These are phyloP conservation scores for Boletus speciosus DNA, from an alignment of 768 basidiomycete genomes.

Conservation along the genomic window DNA sequence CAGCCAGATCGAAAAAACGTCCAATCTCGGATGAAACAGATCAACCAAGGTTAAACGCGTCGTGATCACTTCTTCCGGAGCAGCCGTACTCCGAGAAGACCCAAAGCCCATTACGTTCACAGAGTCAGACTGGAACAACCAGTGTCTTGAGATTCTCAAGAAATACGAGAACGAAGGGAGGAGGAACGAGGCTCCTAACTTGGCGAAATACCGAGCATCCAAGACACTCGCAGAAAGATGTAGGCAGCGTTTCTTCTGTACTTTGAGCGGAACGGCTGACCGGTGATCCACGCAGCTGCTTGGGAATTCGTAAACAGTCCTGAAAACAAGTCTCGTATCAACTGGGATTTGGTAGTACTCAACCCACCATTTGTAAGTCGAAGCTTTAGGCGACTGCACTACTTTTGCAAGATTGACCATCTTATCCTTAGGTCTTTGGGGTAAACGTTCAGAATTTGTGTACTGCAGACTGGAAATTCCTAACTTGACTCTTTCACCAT, in stretches of 20 bases:
- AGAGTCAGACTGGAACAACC: constrained; percentile 62
- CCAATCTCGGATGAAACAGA: constrained; percentile 1
- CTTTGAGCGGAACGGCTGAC: background rate
- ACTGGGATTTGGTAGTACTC: constrained; percentile 39
- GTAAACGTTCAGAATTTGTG: constrained; percentile 5
- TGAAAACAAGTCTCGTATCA: constrained; percentile 30
- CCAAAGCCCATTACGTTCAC: constrained; percentile 33
- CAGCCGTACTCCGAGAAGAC: constrained; percentile 37
- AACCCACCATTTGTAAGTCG: constrained; percentile 38
- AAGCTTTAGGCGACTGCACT: no score
- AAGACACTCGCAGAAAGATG: constrained; percentile 66
- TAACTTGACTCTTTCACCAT: background rate
- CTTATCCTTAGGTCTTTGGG: constrained; percentile 26
- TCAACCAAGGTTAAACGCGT: constrained; percentile 57
- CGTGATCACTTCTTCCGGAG: constrained; percentile 64
- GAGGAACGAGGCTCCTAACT: constrained; percentile 31
- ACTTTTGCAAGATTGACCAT: background rate
- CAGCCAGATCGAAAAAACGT: background rate
- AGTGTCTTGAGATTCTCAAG: constrained; percentile 35
- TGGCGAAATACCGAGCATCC: constrained; percentile 51
- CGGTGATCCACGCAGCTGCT: constrained; percentile 33
- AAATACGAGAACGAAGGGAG: constrained; percentile 48
- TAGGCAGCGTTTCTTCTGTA: constrained; percentile 10
- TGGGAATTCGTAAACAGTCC: constrained; percentile 41
- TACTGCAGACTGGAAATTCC: background rate